Evolutionary conservation across 306 rosid genomes (phyloP).

Genomic region (Geum urbanum): DNA sequence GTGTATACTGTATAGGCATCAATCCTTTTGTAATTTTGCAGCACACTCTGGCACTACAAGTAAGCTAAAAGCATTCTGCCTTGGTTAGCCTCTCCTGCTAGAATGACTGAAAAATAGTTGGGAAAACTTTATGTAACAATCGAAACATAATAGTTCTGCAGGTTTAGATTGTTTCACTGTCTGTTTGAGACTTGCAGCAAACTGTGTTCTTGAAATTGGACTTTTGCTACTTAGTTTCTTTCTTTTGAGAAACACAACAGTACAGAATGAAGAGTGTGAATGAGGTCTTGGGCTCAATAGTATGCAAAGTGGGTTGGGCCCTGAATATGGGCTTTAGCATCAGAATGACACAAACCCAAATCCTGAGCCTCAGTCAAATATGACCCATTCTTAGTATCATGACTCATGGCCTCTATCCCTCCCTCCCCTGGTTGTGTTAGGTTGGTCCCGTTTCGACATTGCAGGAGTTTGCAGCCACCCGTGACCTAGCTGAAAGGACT

Average conservation of each 20-base stretch:
- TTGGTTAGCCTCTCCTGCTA: background rate
- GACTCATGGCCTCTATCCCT: no score
- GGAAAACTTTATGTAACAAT: background rate
- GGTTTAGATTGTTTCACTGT: background rate
- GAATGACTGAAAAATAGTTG: background rate
- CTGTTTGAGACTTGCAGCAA: background rate
- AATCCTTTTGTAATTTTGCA: background rate
- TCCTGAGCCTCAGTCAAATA: background rate
- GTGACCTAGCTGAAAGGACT: no score
- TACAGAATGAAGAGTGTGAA: background rate
- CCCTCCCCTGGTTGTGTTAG: background rate
- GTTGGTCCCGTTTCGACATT: conserved; percentile 9
- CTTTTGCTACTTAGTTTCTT: background rate
- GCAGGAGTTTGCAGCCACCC: background rate
- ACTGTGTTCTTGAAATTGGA: no score
- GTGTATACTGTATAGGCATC: background rate
- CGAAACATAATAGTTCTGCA: background rate
- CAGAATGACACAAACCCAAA: no score
- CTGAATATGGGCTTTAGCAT: background rate
- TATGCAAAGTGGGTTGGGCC: background rate
- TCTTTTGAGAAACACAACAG: background rate
- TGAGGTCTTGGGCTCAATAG: background rate
- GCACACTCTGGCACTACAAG: background rate
- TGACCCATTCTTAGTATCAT: background rate
- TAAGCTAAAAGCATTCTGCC: background rate